phyloP scores from a whole-genome alignment of 2,329 filamentous ascomycete species.

The Monosporascus sp. region DNA sequence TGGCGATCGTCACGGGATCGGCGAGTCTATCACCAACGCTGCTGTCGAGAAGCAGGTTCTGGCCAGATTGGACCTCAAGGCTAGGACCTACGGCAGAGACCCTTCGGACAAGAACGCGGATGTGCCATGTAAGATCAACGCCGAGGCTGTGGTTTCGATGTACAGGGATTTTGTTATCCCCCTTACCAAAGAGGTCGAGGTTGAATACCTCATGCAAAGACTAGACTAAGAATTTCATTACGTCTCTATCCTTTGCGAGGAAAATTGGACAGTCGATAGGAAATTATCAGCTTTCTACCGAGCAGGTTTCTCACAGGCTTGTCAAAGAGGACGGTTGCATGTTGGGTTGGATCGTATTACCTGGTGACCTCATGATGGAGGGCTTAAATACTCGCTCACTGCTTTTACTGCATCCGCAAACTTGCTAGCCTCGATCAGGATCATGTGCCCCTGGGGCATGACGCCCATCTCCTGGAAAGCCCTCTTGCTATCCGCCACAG shows the following conservation, averaged over 20 bases:
- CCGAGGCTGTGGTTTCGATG: conserved; percentile 84
- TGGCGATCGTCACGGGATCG: conserved; percentile 74
- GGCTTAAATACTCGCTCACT: conserved; percentile 66
- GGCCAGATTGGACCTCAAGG: conserved; percentile 80
- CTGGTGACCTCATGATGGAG: conserved; percentile 29
- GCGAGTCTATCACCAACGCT: conserved; percentile 82
- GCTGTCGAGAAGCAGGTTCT: conserved; percentile 89
- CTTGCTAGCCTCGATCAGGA: conserved; percentile 75
- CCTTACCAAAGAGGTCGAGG: conserved; percentile 95
- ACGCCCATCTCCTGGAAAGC: conserved; percentile 93
- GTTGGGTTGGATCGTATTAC: background rate
- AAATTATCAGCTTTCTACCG: background rate
- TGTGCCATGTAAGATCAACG: conserved; percentile 76
- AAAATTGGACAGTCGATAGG: background rate
- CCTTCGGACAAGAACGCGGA: conserved; percentile 58
- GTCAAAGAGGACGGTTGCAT: background rate
- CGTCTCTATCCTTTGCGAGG: background rate
- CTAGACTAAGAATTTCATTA: conserved; percentile 43
- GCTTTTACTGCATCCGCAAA: conserved; percentile 73
- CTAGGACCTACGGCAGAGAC: conserved; percentile 88
- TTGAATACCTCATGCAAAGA: conserved; percentile 96
- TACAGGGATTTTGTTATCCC: conserved; percentile 93
- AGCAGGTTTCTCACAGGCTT: background rate
- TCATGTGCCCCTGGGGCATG: conserved; percentile 75
- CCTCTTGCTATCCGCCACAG: conserved; percentile 82